A percentile compares a stretch with the other conserved stretches of the same genome.
phyloP scores from a whole-genome alignment of 768 basidiomycete genomes.

The Auriscalpium microsporum region DNA sequence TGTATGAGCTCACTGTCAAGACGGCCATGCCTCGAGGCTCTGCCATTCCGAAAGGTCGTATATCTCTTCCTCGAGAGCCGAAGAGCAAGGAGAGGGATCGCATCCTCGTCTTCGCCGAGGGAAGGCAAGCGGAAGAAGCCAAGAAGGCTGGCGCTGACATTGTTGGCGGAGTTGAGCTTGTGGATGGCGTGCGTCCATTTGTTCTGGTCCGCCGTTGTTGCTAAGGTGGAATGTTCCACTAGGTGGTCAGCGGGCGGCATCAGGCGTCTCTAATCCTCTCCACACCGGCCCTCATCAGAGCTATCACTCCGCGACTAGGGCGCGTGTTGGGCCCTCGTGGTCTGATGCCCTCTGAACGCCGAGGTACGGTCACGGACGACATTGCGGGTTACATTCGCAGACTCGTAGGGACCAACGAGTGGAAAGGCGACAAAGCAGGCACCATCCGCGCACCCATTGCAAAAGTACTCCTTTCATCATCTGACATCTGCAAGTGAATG shows the following conservation, averaged over 20 bases:
- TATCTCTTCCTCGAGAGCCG: slow-evolving; percentile 75
- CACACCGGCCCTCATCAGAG: slow-evolving; percentile 66
- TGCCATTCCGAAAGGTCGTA: slow-evolving; percentile 83
- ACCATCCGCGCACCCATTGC: slow-evolving; percentile 78
- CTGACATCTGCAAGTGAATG: not conserved
- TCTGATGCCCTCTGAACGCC: slow-evolving; percentile 89
- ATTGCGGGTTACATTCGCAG: slow-evolving; percentile 72
- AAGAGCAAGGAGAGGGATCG: slow-evolving; percentile 62
- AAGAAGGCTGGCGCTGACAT: slow-evolving; percentile 81
- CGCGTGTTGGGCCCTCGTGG: slow-evolving; percentile 79
- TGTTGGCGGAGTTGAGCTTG: slow-evolving; percentile 85
- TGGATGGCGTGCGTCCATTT: slow-evolving; percentile 63
- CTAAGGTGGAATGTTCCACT: slow-evolving; percentile 1
- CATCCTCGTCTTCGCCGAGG: slow-evolving; percentile 92
- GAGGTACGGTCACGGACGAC: slow-evolving; percentile 92
- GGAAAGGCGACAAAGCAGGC: slow-evolving; percentile 86
- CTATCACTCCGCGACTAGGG: slow-evolving; percentile 75
- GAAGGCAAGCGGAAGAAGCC: slow-evolving; percentile 73
- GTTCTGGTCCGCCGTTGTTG: slow-evolving; percentile 3
- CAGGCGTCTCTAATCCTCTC: slow-evolving; percentile 80
- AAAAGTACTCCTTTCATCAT: slow-evolving; percentile 38
- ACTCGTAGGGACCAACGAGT: slow-evolving; percentile 78
- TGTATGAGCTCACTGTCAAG: slow-evolving; percentile 74
- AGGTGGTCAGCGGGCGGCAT: slow-evolving; percentile 71
- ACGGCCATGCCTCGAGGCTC: slow-evolving; percentile 73